Evolutionary conservation across 768 basidiomycete genomes (phyloP), one percentile per base, ranked within the genome.

Genomic region (Boletus coccyginus): DNA sequence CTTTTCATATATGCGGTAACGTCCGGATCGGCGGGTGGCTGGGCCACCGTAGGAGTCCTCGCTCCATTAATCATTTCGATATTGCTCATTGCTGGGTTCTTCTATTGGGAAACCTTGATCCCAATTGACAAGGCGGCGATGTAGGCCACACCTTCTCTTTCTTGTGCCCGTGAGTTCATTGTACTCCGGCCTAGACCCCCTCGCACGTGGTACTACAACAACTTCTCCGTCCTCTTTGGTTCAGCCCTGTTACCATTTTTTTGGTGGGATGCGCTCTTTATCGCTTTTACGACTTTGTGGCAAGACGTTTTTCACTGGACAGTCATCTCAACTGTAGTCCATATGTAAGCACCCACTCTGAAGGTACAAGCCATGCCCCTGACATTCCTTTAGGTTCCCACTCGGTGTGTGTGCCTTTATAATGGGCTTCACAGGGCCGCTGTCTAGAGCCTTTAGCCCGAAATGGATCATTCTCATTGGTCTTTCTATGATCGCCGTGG

Each of bases 401-500:
- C 61, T 83, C 50, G 76, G 78, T 29, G 57, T 77, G 3, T 64
- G 71, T 41, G 70, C 74, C 9, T 66, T 80, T 16, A 61, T 69
- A 10, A 70, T 66, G 55, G 67, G 74, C 41, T 74, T 75, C 65
- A 71, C 76, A 1, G 77, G 78, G 17, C 50, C 72, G 12, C 57
- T 80, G 35, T 68, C 77, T 13, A 74, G 70, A 46, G 60, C 70
- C 10, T 61, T 73, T 38, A 70, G 68, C 36, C 66, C 73, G 1
- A 83, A 83, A 62, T 79, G 74, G 69, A 68, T 81, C 43, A 77
- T 82, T 55, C 67, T 81, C 31, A 57, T 63, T 39, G 82, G 78
- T 5, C 72, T 77, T 46, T 52, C 64, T 36, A 58, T 79, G 50
- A 60, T 75, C 40, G 60, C 77, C 36, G 55, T 73, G 13, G 73